Evolutionary conservation across 2,329 filamentous ascomycete genomes (phyloP), one percentile per base, ranked within the genome.

Genomic region (Trichophyton schoenleinii): DNA sequence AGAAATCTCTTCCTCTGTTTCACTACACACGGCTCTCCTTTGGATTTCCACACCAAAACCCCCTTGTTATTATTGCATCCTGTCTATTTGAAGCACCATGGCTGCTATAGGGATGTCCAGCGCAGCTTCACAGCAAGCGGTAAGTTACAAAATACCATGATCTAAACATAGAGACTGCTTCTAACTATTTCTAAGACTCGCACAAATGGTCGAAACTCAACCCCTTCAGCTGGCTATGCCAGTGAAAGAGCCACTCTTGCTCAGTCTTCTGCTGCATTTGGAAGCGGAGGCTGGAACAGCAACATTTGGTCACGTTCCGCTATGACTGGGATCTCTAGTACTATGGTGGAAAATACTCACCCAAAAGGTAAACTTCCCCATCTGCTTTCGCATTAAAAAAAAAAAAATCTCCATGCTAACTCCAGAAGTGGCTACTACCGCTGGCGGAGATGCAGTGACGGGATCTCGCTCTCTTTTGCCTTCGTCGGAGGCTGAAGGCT

Each of bases 381-480:
- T 7, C 9, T 58, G 2, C 3, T 22, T 9, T 41, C 7, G 1
- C 1, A 31, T 7, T 7, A 6, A 20, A 22, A 22, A 22, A 22
- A 22, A 22, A 5, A 15, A 58, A 7, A 9, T 18, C 18, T 3
- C 48, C 36, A 36, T 58, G 41, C 57, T 62, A 57, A 53, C 49
- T 3, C 20, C n/a, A 31, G 57, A 22, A 22, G 18, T 20, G 31
- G 55, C 55, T 41, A 13, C 31, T 38, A 58, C 55, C n/a, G 20
- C 9, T 41, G n/a, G 9, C 4, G 28, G 31, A 18, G 55, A 58
- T 20, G 20, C 55, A 11, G 34, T 59, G 41, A 46, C 83, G 2
- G 87, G 87, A 57, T 89, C 87, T 4, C 81, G 84, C 63, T 87
- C 86, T 62, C 77, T 91, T 44, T 79, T 88, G 63, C 80, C 83